These are phyloP conservation scores for Hamigera avellanea DNA, from an alignment of 495 filamentous ascomycete species.

Conservation along the genomic window DNA sequence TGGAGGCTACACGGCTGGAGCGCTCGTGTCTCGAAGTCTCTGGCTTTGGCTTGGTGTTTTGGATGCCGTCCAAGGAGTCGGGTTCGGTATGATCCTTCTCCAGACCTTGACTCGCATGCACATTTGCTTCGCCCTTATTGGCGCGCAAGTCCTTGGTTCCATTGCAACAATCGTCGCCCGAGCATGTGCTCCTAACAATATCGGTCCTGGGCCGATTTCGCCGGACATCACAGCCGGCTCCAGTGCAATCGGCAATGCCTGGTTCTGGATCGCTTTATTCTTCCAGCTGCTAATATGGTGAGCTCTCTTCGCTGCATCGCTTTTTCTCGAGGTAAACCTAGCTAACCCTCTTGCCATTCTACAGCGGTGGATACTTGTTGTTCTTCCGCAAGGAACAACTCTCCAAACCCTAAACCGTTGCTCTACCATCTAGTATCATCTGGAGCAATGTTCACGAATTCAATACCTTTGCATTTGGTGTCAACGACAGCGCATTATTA, in stretches of 20 bases:
- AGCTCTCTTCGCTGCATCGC: slow-evolving; percentile 4
- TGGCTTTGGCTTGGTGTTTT: slow-evolving; percentile 42
- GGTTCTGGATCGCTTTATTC: slow-evolving; percentile 56
- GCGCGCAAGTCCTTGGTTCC: slow-evolving; percentile 39
- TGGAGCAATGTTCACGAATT: background rate
- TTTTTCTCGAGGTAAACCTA: background rate
- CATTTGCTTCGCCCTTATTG: slow-evolving; percentile 38
- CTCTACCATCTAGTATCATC: background rate
- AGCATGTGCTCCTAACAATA: slow-evolving; percentile 34
- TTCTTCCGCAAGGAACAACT: slow-evolving; percentile 67
- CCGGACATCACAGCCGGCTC: slow-evolving; percentile 32
- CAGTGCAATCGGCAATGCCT: slow-evolving; percentile 40
- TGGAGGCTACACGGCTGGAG: slow-evolving; percentile 29
- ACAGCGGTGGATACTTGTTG: slow-evolving; percentile 48
- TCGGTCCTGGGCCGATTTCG: slow-evolving; percentile 37
- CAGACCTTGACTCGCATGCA: slow-evolving; percentile 39
- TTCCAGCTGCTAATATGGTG: slow-evolving; percentile 53
- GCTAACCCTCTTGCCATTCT: background rate
- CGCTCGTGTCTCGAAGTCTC: slow-evolving; percentile 33
- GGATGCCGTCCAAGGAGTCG: slow-evolving; percentile 36
- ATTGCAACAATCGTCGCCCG: slow-evolving; percentile 37
- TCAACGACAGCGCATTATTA: too few relatives aligned
- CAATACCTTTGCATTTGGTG: too few relatives aligned
- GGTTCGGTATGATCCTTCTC: slow-evolving; percentile 41
- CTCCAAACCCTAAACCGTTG: slow-evolving; percentile 42